Evolutionary conservation across 805 yeast species (phyloP).

Genomic region (Starmerella scarabaei): DNA sequence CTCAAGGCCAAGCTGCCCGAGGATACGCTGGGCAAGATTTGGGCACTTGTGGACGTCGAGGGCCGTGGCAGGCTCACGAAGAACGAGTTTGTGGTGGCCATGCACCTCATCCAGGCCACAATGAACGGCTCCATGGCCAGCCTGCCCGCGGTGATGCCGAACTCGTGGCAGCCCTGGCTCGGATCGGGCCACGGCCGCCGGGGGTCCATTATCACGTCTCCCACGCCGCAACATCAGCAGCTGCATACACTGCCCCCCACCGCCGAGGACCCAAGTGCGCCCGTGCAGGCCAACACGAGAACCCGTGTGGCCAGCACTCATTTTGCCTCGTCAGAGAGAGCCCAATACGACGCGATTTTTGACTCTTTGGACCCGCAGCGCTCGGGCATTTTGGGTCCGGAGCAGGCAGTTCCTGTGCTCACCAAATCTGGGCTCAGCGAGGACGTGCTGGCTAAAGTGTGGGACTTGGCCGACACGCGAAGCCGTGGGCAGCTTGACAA

Average conservation of each 20-base stretch:
- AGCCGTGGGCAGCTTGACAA: slow-evolving; percentile 71
- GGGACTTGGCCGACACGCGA: slow-evolving; percentile 90
- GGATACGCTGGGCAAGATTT: slow-evolving; percentile 64
- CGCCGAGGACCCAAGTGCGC: not conserved
- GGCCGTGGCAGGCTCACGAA: slow-evolving; percentile 59
- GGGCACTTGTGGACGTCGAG: slow-evolving; percentile 74
- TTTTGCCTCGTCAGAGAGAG: slow-evolving; percentile 52
- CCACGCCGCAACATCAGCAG: not conserved
- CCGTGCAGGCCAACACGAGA: slow-evolving; percentile 9
- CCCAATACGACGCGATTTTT: slow-evolving; percentile 69
- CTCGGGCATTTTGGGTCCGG: slow-evolving; percentile 54
- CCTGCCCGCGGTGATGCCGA: slow-evolving; percentile 40
- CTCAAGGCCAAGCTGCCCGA: slow-evolving; percentile 78
- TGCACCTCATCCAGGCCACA: slow-evolving; percentile 83
- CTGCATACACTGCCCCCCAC: not conserved
- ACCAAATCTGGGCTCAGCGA: slow-evolving; percentile 79
- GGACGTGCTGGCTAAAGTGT: slow-evolving; percentile 70
- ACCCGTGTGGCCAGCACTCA: slow-evolving; percentile 36
- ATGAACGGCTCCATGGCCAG: slow-evolving; percentile 51
- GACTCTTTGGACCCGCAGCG: slow-evolving; percentile 58
- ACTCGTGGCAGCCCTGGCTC: slow-evolving; percentile 24
- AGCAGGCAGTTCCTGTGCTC: slow-evolving; percentile 75
- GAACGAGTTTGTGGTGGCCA: slow-evolving; percentile 76
- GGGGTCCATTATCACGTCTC: not conserved
- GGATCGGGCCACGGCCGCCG: slow-evolving; percentile 10